These are phyloP conservation scores for Rhynchosporium secalis DNA, from an alignment of 2,329 filamentous ascomycete species.

Conservation along the genomic window DNA sequence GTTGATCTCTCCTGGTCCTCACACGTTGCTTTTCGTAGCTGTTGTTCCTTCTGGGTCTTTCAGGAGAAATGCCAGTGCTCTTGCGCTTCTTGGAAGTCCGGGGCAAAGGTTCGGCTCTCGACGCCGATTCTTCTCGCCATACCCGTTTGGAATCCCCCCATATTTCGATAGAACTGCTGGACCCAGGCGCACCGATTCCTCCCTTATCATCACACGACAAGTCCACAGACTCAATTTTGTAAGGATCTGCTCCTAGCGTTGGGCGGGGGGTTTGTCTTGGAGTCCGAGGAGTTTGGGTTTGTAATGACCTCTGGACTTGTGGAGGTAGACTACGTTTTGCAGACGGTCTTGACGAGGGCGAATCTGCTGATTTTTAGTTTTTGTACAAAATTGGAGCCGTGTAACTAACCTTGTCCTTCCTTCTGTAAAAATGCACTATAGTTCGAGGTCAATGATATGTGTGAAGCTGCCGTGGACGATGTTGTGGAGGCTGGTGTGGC, in stretches of 20 bases:
- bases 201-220: constrained; percentile 36
- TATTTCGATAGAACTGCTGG: constrained; percentile 31
- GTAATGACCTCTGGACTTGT: constrained; percentile 29
- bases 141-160: constrained; percentile 30
- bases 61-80: constrained; percentile 36
- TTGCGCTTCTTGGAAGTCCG: constrained; percentile 38
- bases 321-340: constrained; percentile 20
- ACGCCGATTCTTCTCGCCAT: constrained; percentile 36
- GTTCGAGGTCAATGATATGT: constrained; percentile 26
- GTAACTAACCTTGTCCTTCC: constrained; percentile 17
- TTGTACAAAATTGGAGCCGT: neutral
- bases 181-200: constrained; percentile 23
- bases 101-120: constrained; percentile 33
- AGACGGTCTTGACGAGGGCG: constrained; percentile 28
- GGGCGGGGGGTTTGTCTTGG: constrained; percentile 36
- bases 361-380: constrained; percentile 25
- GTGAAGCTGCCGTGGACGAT: constrained; percentile 25
- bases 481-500: constrained; percentile 39
- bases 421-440: constrained; percentile 29
- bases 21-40: constrained; percentile 16
- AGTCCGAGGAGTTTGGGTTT: constrained; percentile 35
- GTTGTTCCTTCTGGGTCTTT: constrained; percentile 17
- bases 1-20: constrained; percentile 4
- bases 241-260: constrained; percentile 21
- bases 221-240: constrained; percentile 38